Conservation (phyloP, 495 filamentous ascomycete species). For the Penicillium longicatenatum region DNA sequence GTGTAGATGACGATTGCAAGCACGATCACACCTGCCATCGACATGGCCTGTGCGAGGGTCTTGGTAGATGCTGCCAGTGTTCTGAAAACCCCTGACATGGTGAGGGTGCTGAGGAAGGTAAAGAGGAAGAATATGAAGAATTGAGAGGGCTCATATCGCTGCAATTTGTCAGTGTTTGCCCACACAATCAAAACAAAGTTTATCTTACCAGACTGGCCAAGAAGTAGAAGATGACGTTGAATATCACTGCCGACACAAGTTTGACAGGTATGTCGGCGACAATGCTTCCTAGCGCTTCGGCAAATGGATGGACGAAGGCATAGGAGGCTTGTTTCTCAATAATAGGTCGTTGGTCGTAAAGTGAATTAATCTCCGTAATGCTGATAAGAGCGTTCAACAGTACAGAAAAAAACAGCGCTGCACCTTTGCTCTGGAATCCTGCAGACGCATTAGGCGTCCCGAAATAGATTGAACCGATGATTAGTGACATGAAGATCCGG, state of each 20-base stretch:
- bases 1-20: slow-evolving; percentile 50
- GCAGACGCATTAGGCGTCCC: slow-evolving; percentile 64
- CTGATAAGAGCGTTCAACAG: slow-evolving; percentile 60
- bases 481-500: slow-evolving; percentile 76
- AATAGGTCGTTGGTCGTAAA: slow-evolving; percentile 62
- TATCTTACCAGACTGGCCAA: slow-evolving; percentile 52
- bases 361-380: slow-evolving; percentile 61
- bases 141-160: slow-evolving; percentile 48
- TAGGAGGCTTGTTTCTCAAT: slow-evolving; percentile 67
- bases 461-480: slow-evolving; percentile 87
- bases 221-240: slow-evolving; percentile 62
- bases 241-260: slow-evolving; percentile 48
- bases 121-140: slow-evolving; percentile 68
- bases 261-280: slow-evolving; percentile 62
- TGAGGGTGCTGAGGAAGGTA: slow-evolving; percentile 53
- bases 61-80: slow-evolving; percentile 49
- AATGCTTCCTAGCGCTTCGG: slow-evolving; percentile 60
- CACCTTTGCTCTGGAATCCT: slow-evolving; percentile 79
- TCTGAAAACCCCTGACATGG: slow-evolving; percentile 56
- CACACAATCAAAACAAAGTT: background rate
- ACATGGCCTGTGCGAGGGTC: slow-evolving; percentile 53
- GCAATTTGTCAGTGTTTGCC: slow-evolving; percentile 19
- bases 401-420: slow-evolving; percentile 87
- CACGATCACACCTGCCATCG: slow-evolving; percentile 48
- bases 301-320: slow-evolving; percentile 65